Conservation (phyloP, 768 basidiomycete genomes). For the Exsudoporus frostii region DNA sequence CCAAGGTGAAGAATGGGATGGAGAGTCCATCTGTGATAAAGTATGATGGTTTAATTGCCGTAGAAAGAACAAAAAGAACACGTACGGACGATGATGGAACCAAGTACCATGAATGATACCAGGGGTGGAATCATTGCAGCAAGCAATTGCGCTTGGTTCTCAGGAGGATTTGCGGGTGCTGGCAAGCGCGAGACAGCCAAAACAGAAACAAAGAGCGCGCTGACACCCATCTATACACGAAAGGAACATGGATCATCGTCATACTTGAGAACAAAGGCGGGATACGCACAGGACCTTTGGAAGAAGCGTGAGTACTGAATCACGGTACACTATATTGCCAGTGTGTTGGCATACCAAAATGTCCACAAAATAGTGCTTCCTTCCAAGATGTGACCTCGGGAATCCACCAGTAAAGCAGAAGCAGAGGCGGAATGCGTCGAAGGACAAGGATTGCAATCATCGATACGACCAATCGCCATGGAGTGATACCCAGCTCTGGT, state of each 20-base stretch:
- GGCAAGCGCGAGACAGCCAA: conserved; percentile 65
- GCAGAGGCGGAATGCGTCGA: conserved; percentile 76
- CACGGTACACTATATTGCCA: background rate
- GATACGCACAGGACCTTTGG: conserved; percentile 54
- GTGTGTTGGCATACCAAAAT: conserved; percentile 70
- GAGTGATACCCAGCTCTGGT: conserved; percentile 56
- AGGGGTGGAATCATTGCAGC: conserved; percentile 71
- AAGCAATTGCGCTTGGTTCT: conserved; percentile 69
- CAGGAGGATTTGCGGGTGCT: conserved; percentile 54
- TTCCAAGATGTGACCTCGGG: conserved; percentile 84
- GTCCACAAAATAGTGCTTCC: conserved; percentile 88
- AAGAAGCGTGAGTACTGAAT: conserved; percentile 1
- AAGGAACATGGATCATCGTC: background rate
- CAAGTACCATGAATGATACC: conserved; percentile 82
- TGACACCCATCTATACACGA: conserved; percentile 76
- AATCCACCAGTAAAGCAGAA: conserved; percentile 76
- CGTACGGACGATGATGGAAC: conserved; percentile 82
- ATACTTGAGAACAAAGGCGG: background rate
- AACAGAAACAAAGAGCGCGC: conserved; percentile 84
- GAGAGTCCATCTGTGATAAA: conserved; percentile 57
- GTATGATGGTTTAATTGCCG: background rate
- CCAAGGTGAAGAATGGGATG: conserved; percentile 62
- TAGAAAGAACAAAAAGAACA: conserved; percentile 2
- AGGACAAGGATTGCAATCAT: conserved; percentile 68
- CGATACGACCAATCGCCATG: conserved; percentile 70